Conservation (phyloP, 2,329 filamentous ascomycete species). For the Lojkania enalia region DNA sequence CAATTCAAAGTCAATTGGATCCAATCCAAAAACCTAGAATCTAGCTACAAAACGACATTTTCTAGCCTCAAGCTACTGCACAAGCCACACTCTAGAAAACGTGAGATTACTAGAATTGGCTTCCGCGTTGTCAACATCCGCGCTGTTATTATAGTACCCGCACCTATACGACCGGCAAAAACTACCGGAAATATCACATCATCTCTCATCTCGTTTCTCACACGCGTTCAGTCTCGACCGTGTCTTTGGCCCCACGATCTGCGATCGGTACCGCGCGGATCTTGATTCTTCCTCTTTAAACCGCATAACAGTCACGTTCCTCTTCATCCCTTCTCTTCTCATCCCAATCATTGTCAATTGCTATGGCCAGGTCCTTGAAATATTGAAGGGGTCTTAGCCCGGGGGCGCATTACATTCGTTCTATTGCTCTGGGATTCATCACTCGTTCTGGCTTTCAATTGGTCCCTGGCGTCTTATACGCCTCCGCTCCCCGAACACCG, state of each 20-base stretch:
- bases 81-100: conserved; percentile 31
- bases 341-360: conserved; percentile 11
- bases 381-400: conserved; percentile 8
- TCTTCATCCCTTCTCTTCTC: conserved; percentile 3
- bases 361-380: conserved; percentile 11
- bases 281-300: conserved; percentile 25
- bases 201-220: conserved; percentile 32
- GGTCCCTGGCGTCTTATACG: conserved; percentile 10
- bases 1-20: conserved; percentile 5
- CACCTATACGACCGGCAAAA: conserved; percentile 26
- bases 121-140: conserved; percentile 25
- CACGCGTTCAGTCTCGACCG: conserved; percentile 37
- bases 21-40: conserved; percentile 23
- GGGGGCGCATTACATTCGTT: conserved; percentile 11
- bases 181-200: no score
- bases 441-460: conserved; percentile 13
- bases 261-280: conserved; percentile 27
- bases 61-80: conserved; percentile 30
- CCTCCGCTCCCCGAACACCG: conserved; percentile 7
- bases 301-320: conserved; percentile 18
- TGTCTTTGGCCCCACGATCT: conserved; percentile 27
- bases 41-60: conserved; percentile 23
- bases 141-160: conserved; percentile 22
- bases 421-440: conserved; percentile 6
- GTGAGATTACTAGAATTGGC: conserved; percentile 25